phyloP scores from a whole-genome alignment of 2,329 filamentous ascomycete genomes.

The Pestalotiopsis sp. region DNA sequence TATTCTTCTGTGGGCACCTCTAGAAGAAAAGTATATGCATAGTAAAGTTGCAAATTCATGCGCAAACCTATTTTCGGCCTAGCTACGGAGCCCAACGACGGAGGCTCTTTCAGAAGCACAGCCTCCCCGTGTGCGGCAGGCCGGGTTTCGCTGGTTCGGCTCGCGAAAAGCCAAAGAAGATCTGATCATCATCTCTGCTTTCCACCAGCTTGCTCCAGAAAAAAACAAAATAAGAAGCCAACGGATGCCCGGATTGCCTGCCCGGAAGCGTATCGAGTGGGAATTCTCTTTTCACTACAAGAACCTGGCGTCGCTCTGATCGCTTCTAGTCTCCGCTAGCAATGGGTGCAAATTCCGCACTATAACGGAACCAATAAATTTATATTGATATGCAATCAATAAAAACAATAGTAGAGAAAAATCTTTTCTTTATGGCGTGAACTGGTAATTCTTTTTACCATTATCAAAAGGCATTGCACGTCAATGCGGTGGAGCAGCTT shows the following conservation, averaged over 20 bases:
- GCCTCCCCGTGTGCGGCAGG: conserved; percentile 4
- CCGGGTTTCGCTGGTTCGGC: neutral
- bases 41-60: conserved; percentile 9
- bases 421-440: neutral
- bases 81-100: neutral
- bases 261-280: neutral
- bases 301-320: neutral
- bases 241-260: neutral
- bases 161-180: conserved; percentile 2
- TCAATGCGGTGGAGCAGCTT: conserved; percentile 2
- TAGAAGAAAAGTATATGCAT: neutral
- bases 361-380: neutral
- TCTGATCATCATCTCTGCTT: neutral
- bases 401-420: neutral
- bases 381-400: conserved; percentile 3
- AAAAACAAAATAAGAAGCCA: neutral
- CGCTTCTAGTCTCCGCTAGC: neutral
- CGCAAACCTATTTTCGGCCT: conserved; percentile 4
- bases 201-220: neutral
- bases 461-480: neutral
- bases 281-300: neutral
- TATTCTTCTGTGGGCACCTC: neutral
- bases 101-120: neutral
- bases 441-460: neutral
- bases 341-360: neutral